These are phyloP conservation scores for Russula abietina DNA, from an alignment of 768 basidiomycete genomes.

Conservation along the genomic window DNA sequence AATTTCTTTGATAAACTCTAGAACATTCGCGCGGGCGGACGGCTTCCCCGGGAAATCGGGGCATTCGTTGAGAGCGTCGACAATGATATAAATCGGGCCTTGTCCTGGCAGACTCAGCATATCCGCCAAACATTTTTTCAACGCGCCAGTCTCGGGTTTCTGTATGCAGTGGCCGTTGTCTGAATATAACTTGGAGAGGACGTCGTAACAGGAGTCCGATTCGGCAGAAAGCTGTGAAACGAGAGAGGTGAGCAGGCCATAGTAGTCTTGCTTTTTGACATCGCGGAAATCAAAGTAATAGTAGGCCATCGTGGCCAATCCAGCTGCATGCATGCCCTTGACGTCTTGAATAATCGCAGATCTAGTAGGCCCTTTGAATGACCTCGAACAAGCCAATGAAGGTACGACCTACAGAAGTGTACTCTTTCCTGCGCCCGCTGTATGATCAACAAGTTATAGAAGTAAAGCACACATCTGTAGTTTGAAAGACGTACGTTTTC, in stretches of 20 bases:
- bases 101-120: background rate
- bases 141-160: background rate
- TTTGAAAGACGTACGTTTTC: too few species aligned
- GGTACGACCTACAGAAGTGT: too few species aligned
- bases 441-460: too few species aligned
- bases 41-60: background rate
- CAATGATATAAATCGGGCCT: background rate
- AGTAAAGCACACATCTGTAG: too few species aligned
- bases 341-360: too few species aligned
- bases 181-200: background rate
- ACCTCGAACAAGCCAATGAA: too few species aligned
- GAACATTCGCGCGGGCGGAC: background rate
- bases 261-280: background rate
- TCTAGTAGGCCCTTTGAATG: too few species aligned
- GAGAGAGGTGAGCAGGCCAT: background rate
- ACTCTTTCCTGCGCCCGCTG: too few species aligned
- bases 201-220: background rate
- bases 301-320: background rate
- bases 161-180: background rate
- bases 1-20: background rate
- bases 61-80: background rate
- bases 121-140: background rate
- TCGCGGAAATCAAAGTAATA: background rate
- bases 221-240: background rate
- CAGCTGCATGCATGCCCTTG: too few species aligned